phyloP scores from a whole-genome alignment of 169 alveolate genomes.

The Eimeria brunetti region DNA sequence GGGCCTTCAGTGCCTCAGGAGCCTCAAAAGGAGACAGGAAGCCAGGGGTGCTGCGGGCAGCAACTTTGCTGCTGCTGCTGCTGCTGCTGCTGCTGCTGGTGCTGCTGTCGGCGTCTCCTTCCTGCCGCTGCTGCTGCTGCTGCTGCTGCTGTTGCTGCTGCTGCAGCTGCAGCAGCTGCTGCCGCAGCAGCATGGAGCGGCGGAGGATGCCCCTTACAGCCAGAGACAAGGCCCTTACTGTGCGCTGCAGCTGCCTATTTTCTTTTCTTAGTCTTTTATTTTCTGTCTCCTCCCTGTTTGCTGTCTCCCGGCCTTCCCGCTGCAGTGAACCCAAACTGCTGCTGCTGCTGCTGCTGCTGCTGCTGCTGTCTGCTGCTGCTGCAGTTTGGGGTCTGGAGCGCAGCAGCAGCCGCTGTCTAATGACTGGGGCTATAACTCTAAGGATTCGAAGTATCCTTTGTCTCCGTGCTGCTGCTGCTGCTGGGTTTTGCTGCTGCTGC shows the following conservation, averaged over 20 bases:
- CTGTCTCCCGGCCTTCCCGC: background rate
- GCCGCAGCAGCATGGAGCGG: too few relatives aligned
- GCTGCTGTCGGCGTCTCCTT: too few relatives aligned
- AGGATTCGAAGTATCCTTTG: background rate
- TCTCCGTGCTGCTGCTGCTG: background rate
- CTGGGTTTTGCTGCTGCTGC: background rate
- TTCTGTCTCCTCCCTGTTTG: background rate
- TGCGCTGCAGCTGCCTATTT: background rate
- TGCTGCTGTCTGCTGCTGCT: too few relatives aligned
- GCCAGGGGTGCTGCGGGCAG: too few relatives aligned
- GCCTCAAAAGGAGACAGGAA: too few relatives aligned
- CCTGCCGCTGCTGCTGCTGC: too few relatives aligned
- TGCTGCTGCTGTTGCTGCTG: too few relatives aligned
- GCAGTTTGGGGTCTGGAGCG: background rate
- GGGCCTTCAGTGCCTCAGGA: too few relatives aligned
- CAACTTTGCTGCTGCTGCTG: too few relatives aligned
- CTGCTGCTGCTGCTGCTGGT: too few relatives aligned
- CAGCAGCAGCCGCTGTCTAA: background rate
- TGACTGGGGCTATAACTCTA: background rate
- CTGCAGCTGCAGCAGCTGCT: background rate
- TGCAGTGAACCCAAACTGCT: background rate
- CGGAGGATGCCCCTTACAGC: slow-evolving; percentile 17
- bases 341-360: background rate
- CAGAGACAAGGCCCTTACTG: background rate
- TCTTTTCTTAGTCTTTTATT: background rate